Percentiles rank a stretch among this genome's conserved stretches.
These are phyloP conservation scores for Cladosporium colombiae DNA, from an alignment of 2,329 filamentous ascomycete genomes.

Conservation along the genomic window DNA sequence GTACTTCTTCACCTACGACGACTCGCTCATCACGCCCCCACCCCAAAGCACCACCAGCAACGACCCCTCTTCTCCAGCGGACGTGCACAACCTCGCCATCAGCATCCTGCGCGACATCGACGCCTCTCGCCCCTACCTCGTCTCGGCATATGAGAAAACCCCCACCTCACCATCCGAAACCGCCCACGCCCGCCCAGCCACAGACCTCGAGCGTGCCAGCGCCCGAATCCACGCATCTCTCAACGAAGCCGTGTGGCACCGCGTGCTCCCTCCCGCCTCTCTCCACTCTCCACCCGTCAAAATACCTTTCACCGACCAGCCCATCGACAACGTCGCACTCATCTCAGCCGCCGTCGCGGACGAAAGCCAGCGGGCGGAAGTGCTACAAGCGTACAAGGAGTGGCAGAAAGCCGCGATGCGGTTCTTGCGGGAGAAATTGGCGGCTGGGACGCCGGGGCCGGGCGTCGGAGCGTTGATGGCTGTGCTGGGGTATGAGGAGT, in stretches of 20 bases:
- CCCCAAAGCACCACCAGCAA: conserved; percentile 5
- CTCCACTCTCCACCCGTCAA: background rate
- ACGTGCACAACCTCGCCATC: conserved; percentile 5
- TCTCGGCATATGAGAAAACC: conserved; percentile 7
- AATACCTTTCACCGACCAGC: conserved; percentile 23
- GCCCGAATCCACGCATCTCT: conserved; percentile 19
- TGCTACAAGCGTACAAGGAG: conserved; percentile 26
- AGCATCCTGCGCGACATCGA: conserved; percentile 4
- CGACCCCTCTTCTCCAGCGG: conserved; percentile 15
- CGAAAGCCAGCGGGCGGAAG: conserved; percentile 18
- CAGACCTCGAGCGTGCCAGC: conserved; percentile 16
- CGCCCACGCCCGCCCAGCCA: conserved; percentile 9
- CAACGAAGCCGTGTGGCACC: conserved; percentile 15
- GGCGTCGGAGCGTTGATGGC: conserved; percentile 55
- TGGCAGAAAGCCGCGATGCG: conserved; percentile 49
- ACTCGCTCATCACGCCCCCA: conserved; percentile 20
- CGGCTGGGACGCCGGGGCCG: conserved; percentile 55
- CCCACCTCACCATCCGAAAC: background rate
- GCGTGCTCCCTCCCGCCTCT: background rate
- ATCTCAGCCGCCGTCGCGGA: conserved; percentile 16
- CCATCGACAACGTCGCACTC: conserved; percentile 18
- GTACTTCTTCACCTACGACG: conserved; percentile 55
- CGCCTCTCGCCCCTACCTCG: background rate
- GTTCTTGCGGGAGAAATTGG: conserved; percentile 59
- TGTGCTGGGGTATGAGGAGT: conserved; percentile 57